Evolutionary conservation across 371 early-diverging fungal genomes (phyloP), one percentile per base, ranked within the genome.

Genomic region (Mucor saturninus): DNA sequence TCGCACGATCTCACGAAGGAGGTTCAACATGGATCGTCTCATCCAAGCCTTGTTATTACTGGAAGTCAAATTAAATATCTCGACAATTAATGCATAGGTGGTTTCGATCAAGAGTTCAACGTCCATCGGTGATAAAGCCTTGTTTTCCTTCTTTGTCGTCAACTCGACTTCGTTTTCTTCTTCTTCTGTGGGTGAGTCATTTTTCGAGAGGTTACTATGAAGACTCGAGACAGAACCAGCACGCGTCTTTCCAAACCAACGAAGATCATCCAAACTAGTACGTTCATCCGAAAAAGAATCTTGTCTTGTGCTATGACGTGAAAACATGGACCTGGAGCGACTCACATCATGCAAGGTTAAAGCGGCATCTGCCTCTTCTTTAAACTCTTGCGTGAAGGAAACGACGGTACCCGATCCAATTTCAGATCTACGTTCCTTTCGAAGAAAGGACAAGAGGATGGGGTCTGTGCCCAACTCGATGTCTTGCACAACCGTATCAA

Each of bases 11-110:
- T 81, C 81, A 21, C 79, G 53, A 7, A 81, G 49, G 4, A 81
- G 30, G 21, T 81, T 81, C 8, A 81, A 59, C 0, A 77, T 59
- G 1, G 81, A 75, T 45, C 81, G 55, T 40, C 81, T 64, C 74
- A 81, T 70, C 81, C 81, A 81, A 0, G 79, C 81, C 40, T 69
- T 70, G 32, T 81, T 76, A 42, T 77, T 81, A n/a, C 75, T 67
- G 0, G 75, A 61, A 1, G 81, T 76, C 4, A 81, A 60, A 28
- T 81, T 76, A 56, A 81, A 81, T 2, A 79, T 75, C 37, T 81
- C 81, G 0, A 77, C 77, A 1, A 81, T 60, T 1, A 81, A 48
- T 1, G 81, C 79, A 66, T 77, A 81, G 0, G 81, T 77, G 0
- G 81, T 81, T 59, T 81, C 81, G 26, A 81, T 81, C 50, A 81